Conservation (phyloP, 2,329 filamentous ascomycete species). For the Apiospora marii region DNA sequence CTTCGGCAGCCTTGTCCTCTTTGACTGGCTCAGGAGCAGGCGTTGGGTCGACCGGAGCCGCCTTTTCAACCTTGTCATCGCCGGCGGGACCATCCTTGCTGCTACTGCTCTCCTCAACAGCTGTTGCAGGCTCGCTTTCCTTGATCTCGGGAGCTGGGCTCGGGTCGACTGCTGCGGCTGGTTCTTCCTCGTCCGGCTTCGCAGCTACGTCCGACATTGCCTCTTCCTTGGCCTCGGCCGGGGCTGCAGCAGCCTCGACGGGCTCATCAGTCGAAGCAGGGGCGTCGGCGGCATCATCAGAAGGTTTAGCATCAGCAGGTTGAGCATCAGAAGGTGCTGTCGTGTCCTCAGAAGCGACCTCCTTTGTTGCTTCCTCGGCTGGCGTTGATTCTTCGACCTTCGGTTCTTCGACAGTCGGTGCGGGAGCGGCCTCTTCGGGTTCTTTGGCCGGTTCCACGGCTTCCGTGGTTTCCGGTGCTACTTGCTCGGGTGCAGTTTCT, state of each 20-base stretch:
- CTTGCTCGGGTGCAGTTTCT: conserved; percentile 17
- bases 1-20: conserved; percentile 22
- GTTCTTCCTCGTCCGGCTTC: neutral
- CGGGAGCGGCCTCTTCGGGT: conserved; percentile 53
- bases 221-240: conserved; percentile 4
- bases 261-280: conserved; percentile 11
- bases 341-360: conserved; percentile 25
- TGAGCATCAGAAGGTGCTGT: conserved; percentile 5
- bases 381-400: conserved; percentile 8
- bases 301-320: neutral
- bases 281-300: neutral
- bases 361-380: conserved; percentile 6
- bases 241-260: conserved; percentile 1
- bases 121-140: neutral
- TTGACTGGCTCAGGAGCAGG: conserved; percentile 10
- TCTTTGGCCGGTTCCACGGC: conserved; percentile 48
- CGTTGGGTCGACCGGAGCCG: conserved; percentile 13
- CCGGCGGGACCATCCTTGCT: neutral
- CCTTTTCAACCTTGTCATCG: conserved; percentile 23
- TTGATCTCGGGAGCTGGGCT: neutral
- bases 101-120: neutral
- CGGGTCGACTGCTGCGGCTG: neutral
- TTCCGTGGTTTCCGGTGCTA: conserved; percentile 53
- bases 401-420: neutral
- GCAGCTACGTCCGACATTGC: neutral